phyloP scores from a whole-genome alignment of 495 filamentous ascomycete genomes.

The Neurospora sp. region DNA sequence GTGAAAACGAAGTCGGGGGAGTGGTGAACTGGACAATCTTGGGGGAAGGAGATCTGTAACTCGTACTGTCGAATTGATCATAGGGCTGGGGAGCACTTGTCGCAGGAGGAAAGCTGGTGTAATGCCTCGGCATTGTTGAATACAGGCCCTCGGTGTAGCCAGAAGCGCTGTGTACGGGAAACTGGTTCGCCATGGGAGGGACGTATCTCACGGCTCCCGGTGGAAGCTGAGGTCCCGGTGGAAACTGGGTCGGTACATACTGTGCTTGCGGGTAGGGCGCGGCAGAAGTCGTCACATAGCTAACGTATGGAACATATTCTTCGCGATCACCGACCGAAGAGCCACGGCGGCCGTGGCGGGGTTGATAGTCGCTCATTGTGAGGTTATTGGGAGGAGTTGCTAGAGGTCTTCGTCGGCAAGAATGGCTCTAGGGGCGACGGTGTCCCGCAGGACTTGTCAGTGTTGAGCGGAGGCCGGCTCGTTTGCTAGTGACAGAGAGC shows the following conservation, averaged over 20 bases:
- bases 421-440: background rate
- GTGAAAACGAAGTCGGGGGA: background rate
- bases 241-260: background rate
- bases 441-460: background rate
- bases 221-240: background rate
- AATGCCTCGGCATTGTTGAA: background rate
- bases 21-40: background rate
- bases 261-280: background rate
- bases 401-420: background rate
- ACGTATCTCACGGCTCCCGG: background rate
- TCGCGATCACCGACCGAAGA: background rate
- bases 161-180: background rate
- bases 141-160: background rate
- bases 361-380: background rate
- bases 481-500: background rate
- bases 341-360: background rate
- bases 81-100: background rate
- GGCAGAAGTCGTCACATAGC: background rate
- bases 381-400: background rate
- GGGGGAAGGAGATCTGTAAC: background rate
- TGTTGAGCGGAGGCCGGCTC: background rate
- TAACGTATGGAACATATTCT: background rate
- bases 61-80: background rate
- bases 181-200: background rate
- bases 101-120: background rate